Conservation (phyloP, 148 eudicot species). For the Bassia scoparia region DNA sequence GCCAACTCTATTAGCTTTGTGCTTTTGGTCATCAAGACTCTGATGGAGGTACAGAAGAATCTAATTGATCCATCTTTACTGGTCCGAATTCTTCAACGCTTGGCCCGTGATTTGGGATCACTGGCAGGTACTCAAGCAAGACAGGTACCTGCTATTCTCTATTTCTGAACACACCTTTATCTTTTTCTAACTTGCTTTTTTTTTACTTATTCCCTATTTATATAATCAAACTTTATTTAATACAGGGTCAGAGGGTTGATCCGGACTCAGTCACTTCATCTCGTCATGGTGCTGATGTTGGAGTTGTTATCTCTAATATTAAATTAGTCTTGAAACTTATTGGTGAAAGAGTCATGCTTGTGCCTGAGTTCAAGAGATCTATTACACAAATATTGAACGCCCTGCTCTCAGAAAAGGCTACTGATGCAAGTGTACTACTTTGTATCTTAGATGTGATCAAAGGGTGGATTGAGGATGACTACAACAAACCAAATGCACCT, state of each 20-base stretch:
- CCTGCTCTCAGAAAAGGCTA: conserved; percentile 84
- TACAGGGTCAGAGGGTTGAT: conserved; percentile 83
- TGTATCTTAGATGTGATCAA: conserved; percentile 84
- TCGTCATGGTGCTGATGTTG: conserved; percentile 88
- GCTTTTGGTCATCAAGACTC: conserved; percentile 72
- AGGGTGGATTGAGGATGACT: conserved; percentile 94
- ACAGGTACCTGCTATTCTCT: conserved; percentile 51
- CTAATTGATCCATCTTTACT: conserved; percentile 62
- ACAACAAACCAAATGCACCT: conserved; percentile 53
- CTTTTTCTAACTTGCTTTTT: not conserved
- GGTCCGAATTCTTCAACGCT: conserved; percentile 91
- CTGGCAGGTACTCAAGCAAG: conserved; percentile 54
- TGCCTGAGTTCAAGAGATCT: conserved; percentile 74
- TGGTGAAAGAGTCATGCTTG: conserved; percentile 81
- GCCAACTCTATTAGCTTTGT: conserved; percentile 85
- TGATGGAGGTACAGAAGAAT: conserved; percentile 78
- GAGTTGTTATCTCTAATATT: conserved; percentile 68
- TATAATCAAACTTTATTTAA: conserved; percentile 11
- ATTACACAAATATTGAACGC: conserved; percentile 68
- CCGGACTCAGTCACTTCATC: conserved; percentile 84
- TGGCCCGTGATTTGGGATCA: conserved; percentile 87
- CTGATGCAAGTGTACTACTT: conserved; percentile 82
- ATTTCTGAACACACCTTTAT: not conserved
- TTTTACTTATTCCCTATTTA: not conserved
- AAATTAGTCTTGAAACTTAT: conserved; percentile 81